Percentiles rank a stretch among this genome's conserved stretches.
phyloP scores from a whole-genome alignment of 2,329 filamentous ascomycete species.

The Aurifilum marmelostoma region DNA sequence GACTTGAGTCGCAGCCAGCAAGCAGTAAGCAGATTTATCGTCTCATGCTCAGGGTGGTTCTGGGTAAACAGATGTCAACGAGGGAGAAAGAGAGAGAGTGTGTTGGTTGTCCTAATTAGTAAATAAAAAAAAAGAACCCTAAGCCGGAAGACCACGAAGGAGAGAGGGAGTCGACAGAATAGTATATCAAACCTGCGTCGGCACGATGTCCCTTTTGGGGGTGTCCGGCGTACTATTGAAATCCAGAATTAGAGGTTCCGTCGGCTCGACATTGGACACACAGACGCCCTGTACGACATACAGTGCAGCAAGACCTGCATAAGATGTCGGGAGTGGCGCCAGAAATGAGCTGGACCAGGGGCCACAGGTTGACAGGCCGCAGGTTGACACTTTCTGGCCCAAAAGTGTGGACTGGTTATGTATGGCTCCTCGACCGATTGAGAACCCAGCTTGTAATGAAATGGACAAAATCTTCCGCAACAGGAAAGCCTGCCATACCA shows the following conservation, averaged over 20 bases:
- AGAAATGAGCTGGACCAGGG: conserved; percentile 24
- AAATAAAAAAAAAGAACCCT: background rate
- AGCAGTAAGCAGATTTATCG: background rate
- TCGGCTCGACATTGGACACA: conserved; percentile 21
- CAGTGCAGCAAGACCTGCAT: conserved; percentile 21
- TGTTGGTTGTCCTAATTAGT: background rate
- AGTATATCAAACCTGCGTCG: conserved; percentile 8
- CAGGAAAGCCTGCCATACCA: conserved; percentile 15
- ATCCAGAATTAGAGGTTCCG: background rate
- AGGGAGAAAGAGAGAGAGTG: background rate
- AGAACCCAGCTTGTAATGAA: conserved; percentile 2
- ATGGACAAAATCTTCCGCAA: conserved; percentile 20
- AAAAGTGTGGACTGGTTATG: conserved; percentile 3
- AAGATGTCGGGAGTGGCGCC: conserved; percentile 17
- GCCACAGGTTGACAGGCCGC: too few species aligned
- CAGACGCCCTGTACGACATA: conserved; percentile 8
- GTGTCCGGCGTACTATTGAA: conserved; percentile 7
- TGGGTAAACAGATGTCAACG: background rate
- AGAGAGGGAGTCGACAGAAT: background rate
- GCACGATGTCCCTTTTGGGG: conserved; percentile 6
- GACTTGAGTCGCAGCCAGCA: conserved; percentile 19
- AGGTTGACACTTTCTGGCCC: conserved; percentile 8
- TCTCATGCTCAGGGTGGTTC: background rate
- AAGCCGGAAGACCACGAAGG: background rate
- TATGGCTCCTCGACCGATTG: conserved; percentile 14